Conservation (phyloP, 345 rosid genomes). For the Syzygium aromaticum region DNA sequence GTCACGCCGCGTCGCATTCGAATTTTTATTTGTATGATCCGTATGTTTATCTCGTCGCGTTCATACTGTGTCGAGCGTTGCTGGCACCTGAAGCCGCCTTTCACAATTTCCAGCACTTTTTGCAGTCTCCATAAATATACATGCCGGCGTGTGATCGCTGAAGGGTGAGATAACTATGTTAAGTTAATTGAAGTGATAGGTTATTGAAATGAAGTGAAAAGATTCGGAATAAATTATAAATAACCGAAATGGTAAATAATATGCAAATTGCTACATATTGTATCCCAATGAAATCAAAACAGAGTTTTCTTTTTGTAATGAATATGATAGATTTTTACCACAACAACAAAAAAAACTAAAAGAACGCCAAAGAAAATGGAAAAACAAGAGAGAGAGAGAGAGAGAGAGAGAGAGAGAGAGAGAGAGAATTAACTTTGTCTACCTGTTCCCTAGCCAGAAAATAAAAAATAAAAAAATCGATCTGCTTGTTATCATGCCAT, state of each 20-base stretch:
- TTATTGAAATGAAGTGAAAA: neutral
- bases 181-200: neutral
- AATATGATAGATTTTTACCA: neutral
- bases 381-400: neutral
- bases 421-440: neutral
- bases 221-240: neutral
- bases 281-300: neutral
- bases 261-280: neutral
- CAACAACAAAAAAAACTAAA: neutral
- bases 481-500: neutral
- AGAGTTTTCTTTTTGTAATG: neutral
- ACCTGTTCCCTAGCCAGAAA: neutral
- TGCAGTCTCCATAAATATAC: neutral
- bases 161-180: no score
- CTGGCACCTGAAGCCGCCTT: neutral
- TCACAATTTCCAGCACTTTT: neutral
- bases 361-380: neutral
- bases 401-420: neutral
- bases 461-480: neutral
- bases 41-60: accelerated
- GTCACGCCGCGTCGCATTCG: accelerated
- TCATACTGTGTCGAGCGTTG: accelerated
- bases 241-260: neutral
- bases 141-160: accelerated
- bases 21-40: accelerated